Evolutionary conservation across 257 asterid species (phyloP).

Genomic region (Echites panduratus): DNA sequence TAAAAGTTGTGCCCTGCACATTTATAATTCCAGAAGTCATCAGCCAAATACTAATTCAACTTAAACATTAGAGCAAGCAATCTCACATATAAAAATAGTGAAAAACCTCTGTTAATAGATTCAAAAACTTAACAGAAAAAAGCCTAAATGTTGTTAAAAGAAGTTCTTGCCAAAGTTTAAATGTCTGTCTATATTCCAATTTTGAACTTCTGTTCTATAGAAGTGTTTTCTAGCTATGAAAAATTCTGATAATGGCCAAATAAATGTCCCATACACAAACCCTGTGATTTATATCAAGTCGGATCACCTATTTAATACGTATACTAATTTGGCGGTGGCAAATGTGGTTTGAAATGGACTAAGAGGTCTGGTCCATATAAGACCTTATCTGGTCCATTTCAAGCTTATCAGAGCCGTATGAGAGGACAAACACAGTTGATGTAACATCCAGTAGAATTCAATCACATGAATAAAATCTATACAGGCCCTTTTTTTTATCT

Average conservation of each 20-base stretch:
- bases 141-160: neutral
- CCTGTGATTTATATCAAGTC: too few relatives aligned
- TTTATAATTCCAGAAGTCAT: neutral
- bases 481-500: too few relatives aligned
- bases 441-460: neutral
- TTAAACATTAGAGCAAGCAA: neutral
- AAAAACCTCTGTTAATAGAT: neutral
- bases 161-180: neutral
- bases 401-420: neutral
- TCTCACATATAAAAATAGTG: neutral
- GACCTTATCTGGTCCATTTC: too few relatives aligned
- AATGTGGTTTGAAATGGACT: too few relatives aligned
- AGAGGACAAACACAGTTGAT: neutral
- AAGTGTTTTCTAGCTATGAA: too few relatives aligned
- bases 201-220: neutral
- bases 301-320: too few relatives aligned
- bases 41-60: neutral
- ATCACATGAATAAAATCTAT: neutral
- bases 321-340: too few relatives aligned
- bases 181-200: neutral
- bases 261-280: too few relatives aligned
- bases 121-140: neutral
- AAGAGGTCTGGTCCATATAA: too few relatives aligned
- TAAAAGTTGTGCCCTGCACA: conserved; percentile 56
- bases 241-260: too few relatives aligned